These are phyloP conservation scores for Durio zibethinus DNA, from an alignment of 345 rosid genomes.

Conservation along the genomic window DNA sequence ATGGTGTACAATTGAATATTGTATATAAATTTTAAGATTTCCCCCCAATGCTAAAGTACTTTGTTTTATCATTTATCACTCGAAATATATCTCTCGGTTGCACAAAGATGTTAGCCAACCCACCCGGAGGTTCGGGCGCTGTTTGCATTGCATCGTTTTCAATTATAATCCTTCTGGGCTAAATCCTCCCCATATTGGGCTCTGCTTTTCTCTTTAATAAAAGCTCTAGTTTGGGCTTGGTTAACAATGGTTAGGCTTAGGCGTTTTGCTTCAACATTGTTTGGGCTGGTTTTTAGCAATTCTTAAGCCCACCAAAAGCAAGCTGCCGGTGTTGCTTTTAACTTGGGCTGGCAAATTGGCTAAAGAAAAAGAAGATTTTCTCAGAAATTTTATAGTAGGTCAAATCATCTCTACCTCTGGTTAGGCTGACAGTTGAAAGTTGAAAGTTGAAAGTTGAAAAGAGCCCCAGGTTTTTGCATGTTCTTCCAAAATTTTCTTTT, in stretches of 20 bases:
- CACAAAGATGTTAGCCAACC: background rate
- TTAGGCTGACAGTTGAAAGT: background rate
- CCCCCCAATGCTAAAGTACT: background rate
- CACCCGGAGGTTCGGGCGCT: background rate
- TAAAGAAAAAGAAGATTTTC: too few relatives aligned
- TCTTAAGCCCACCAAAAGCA: too few relatives aligned
- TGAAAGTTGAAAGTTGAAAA: background rate
- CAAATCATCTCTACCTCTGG: background rate
- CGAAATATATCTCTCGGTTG: background rate
- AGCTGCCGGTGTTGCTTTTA: too few relatives aligned
- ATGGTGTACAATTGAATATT: conserved; percentile 36
- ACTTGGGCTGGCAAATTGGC: too few relatives aligned
- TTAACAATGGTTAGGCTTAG: background rate
- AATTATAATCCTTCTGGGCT: background rate
- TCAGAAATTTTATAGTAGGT: too few relatives aligned
- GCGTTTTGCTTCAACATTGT: background rate
- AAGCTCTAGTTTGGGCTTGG: too few relatives aligned
- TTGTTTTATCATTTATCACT: background rate
- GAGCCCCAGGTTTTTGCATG: background rate
- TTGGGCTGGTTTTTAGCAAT: too few relatives aligned
- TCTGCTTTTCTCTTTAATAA: background rate
- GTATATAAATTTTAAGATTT: conserved; percentile 28
- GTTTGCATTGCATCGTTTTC: background rate
- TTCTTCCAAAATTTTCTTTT: background rate
- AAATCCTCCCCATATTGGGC: background rate